Evolutionary conservation across 2,329 filamentous ascomycete species (phyloP).

Genomic region (Cadophora sp.): DNA sequence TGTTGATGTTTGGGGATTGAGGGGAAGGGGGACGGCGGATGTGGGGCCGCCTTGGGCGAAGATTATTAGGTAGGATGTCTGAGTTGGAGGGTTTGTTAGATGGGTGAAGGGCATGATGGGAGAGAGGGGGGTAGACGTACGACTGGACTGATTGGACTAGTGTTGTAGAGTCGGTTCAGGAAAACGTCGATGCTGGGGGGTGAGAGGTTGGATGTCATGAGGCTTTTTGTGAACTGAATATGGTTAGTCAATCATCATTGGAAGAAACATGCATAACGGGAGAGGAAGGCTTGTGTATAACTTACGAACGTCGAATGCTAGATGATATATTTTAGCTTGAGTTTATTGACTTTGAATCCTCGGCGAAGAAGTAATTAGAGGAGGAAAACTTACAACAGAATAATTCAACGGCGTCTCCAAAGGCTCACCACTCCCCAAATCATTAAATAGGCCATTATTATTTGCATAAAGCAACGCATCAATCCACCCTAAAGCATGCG

Average conservation of each 20-base stretch:
- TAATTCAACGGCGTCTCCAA: conserved; percentile 22
- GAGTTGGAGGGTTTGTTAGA: not conserved
- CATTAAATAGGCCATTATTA: conserved; percentile 20
- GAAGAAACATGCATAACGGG: too few relatives aligned
- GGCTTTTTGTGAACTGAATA: conserved; percentile 19
- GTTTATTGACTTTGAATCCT: too few relatives aligned
- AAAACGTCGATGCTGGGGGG: conserved; percentile 20
- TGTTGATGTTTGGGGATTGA: conserved; percentile 23
- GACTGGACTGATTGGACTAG: conserved; percentile 1
- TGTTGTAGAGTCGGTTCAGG: conserved; percentile 17
- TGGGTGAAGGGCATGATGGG: not conserved
- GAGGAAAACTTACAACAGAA: conserved; percentile 15
- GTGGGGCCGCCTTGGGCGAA: conserved; percentile 31
- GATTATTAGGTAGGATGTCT: conserved; percentile 32
- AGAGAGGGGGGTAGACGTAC: not conserved
- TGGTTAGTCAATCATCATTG: too few relatives aligned
- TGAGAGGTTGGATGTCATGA: conserved; percentile 22
- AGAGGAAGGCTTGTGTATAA: too few relatives aligned
- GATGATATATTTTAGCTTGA: not conserved
- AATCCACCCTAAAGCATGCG: conserved; percentile 21
- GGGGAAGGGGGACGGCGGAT: conserved; percentile 26
- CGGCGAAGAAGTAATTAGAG: not conserved
- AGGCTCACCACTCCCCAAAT: conserved; percentile 17
- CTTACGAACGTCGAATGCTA: conserved; percentile 21
- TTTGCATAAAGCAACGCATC: conserved; percentile 25